phyloP scores from a whole-genome alignment of 1,284 basidiomycete genomes.

The Pisolithus thermaeus region DNA sequence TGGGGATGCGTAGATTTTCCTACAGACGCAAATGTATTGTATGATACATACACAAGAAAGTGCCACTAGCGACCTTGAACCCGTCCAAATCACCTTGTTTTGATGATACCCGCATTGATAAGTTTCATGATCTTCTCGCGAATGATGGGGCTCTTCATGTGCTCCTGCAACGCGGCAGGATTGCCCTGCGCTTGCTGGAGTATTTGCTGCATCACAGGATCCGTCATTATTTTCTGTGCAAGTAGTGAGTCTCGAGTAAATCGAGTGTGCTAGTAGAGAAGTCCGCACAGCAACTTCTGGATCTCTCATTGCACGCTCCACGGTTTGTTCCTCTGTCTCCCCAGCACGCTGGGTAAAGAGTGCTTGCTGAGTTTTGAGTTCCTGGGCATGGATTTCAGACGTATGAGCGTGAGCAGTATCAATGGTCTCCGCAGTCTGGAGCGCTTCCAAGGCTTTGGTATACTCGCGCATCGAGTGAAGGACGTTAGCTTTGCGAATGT shows the following conservation, averaged over 20 bases:
- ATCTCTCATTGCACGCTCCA: slow-evolving; percentile 93
- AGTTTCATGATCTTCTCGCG: slow-evolving; percentile 88
- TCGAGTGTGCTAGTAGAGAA: background rate
- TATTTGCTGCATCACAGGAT: slow-evolving; percentile 91
- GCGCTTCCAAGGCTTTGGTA: slow-evolving; percentile 78
- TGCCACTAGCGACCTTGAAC: slow-evolving; percentile 7
- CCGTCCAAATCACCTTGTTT: slow-evolving; percentile 47
- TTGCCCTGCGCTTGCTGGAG: slow-evolving; percentile 91
- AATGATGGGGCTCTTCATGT: slow-evolving; percentile 93
- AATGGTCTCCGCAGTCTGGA: slow-evolving; percentile 68
- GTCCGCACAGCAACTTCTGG: slow-evolving; percentile 86
- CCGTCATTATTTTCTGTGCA: slow-evolving; percentile 70
- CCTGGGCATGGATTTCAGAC: slow-evolving; percentile 74
- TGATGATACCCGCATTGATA: slow-evolving; percentile 90
- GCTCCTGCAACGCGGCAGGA: slow-evolving; percentile 88
- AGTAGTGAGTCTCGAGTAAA: background rate
- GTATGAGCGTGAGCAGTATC: slow-evolving; percentile 78
- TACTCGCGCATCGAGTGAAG: slow-evolving; percentile 90
- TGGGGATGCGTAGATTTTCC: slow-evolving; percentile 16
- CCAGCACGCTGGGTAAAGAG: slow-evolving; percentile 76
- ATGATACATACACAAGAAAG: slow-evolving; percentile 18
- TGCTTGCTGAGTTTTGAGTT: slow-evolving; percentile 78
- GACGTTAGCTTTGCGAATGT: slow-evolving; percentile 91
- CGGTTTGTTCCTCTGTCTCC: slow-evolving; percentile 91
- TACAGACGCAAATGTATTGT: slow-evolving; percentile 16